Conservation (phyloP, 306 rosid species). For the Urtica urens region DNA sequence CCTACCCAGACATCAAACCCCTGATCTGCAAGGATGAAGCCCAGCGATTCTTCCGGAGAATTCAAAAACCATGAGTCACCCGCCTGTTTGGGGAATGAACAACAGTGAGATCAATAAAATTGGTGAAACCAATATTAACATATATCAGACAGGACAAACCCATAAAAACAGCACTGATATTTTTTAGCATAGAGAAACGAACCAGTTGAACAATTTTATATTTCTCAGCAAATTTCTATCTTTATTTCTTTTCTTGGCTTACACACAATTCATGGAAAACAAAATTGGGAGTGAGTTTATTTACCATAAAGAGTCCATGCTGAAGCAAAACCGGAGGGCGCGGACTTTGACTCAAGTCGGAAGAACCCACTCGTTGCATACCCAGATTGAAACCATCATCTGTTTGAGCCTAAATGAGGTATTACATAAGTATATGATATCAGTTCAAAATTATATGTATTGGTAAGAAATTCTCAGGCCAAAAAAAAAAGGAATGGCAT, state of each 20-base stretch:
- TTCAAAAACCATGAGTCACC: slow-evolving; percentile 95
- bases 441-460: no score
- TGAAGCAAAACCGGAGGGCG: slow-evolving; percentile 75
- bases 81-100: slow-evolving; percentile 37
- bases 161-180: no score
- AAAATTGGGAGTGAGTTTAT: slow-evolving; percentile 1
- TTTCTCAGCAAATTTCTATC: not conserved
- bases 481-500: no score
- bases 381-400: slow-evolving; percentile 74
- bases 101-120: not conserved
- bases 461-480: no score
- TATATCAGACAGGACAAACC: no score
- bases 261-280: not conserved
- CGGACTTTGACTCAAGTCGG: slow-evolving; percentile 15
- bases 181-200: not conserved
- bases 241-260: not conserved
- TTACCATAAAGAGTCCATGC: slow-evolving; percentile 86
- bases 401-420: slow-evolving; percentile 45
- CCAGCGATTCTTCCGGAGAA: slow-evolving; percentile 63
- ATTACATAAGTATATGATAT: no score
- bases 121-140: not conserved
- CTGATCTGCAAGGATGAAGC: slow-evolving; percentile 87
- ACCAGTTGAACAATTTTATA: no score
- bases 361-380: slow-evolving; percentile 72
- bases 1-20: slow-evolving; percentile 97